Conservation (phyloP, 805 yeast genomes). For the Peterozyma toletana region DNA sequence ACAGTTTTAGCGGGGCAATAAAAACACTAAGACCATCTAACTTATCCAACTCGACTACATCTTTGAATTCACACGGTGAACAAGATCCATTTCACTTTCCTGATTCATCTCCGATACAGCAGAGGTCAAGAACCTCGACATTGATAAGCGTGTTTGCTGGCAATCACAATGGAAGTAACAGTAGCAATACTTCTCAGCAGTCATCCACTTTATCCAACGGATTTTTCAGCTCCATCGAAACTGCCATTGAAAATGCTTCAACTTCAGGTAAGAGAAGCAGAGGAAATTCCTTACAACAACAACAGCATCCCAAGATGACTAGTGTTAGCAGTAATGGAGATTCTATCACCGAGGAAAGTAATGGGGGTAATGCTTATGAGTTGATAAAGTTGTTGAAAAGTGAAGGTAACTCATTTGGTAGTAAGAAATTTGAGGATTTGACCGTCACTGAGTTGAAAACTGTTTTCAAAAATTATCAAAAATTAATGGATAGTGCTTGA, state of each 20-base stretch:
- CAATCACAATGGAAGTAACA: background rate
- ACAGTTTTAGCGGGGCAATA: slow-evolving; percentile 26
- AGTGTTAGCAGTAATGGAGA: too few relatives aligned
- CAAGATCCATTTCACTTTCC: slow-evolving; percentile 9
- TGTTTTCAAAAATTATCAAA: slow-evolving; percentile 20
- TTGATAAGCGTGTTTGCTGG: slow-evolving; percentile 2
- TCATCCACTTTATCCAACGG: slow-evolving; percentile 3
- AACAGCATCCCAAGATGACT: background rate
- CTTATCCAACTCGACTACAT: slow-evolving; percentile 23
- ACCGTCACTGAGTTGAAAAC: slow-evolving; percentile 18
- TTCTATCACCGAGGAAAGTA: background rate
- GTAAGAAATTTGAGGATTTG: slow-evolving; percentile 20
- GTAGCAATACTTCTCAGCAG: background rate
- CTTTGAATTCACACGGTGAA: slow-evolving; percentile 12
- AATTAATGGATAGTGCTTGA: slow-evolving; percentile 14
- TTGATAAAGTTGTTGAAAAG: background rate
- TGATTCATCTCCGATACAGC: slow-evolving; percentile 13
- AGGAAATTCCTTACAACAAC: slow-evolving; percentile 14
- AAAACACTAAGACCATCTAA: slow-evolving; percentile 25
- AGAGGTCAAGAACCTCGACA: slow-evolving; percentile 5
- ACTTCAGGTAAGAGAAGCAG: slow-evolving; percentile 18
- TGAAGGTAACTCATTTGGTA: slow-evolving; percentile 5
- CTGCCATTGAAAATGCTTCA: slow-evolving; percentile 18
- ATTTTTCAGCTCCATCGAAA: slow-evolving; percentile 21
- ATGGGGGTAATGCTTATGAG: background rate